Evolutionary conservation across 2,329 filamentous ascomycete genomes (phyloP), one percentile per base, ranked within the genome.

Genomic region (Ascochyta rabiei): DNA sequence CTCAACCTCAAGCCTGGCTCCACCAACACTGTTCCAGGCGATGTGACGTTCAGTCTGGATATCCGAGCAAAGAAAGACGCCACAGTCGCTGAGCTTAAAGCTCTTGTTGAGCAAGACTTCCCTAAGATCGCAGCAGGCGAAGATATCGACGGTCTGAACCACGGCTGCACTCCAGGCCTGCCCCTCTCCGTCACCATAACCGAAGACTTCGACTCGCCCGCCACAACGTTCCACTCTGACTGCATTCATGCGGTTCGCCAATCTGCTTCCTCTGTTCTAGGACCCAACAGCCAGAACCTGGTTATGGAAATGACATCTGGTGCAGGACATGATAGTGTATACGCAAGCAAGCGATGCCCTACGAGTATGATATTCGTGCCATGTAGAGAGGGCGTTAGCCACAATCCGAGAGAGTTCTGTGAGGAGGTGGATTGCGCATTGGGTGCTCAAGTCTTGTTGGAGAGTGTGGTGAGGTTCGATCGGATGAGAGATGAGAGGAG

Each of bases 21-120:
- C 56, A 89, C 88, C 15, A 91, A 92, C 72, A 92, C 89, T 0
- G 86, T 91, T 0, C 87, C 89, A 0, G 87, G 87, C 0, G 74
- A 78, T 26, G 89, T 91, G 6, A 80, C 80, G 39, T 89, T 91
- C 72, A 85, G 81, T 26, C 81, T 91, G 5, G 89, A 91, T 65
- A 83, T 91, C 48, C 84, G 88, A 28, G 81, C 84, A 0, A 81
- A 79, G 5, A 77, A 81, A 30, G 84, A 88, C 64, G 76, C 76
- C 21, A 81, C 79, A 2, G 81, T 90, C 1, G 77, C 81, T 4
- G 73, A 75, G n/a, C 79, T 89, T 38, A 86, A 88, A 64, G 70
- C 77, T 6, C 77, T 81, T 39, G 75, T 89, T 46, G 80, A 80
- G 53, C 66, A 68, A 3, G 85, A 87, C 43, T 90, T 90, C 65